Percentiles rank a stretch among this genome's conserved stretches.
These are phyloP conservation scores for Rhododendron williamsianum DNA, from an alignment of 148 eudicot genomes.

Conservation along the genomic window DNA sequence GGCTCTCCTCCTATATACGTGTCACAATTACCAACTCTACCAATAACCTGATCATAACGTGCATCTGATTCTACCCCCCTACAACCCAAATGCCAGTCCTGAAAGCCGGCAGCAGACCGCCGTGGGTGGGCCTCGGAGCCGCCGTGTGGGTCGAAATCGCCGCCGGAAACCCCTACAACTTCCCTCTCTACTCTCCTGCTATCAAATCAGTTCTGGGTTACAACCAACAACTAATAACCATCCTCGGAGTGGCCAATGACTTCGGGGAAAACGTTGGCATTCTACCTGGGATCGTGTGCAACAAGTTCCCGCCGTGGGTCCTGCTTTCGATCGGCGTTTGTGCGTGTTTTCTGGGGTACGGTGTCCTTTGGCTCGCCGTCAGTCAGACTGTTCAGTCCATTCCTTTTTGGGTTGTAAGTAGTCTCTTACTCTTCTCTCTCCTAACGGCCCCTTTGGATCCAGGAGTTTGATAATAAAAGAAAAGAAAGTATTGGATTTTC, in stretches of 20 bases:
- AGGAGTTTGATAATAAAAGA: background rate
- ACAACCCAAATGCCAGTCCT: conserved; percentile 24
- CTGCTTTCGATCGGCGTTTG: conserved; percentile 57
- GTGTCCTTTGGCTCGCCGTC: conserved; percentile 88
- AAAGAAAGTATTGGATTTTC: background rate
- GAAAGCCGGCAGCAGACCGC: conserved; percentile 81
- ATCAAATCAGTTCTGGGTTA: conserved; percentile 72
- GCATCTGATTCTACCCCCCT: background rate
- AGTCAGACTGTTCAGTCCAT: conserved; percentile 59
- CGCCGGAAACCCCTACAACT: conserved; percentile 67
- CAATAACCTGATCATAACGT: background rate
- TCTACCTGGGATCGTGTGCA: conserved; percentile 80
- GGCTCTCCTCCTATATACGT: background rate
- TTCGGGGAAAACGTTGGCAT: conserved; percentile 84
- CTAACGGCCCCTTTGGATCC: too few relatives aligned
- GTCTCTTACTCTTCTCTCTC: background rate
- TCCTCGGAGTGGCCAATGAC: conserved; percentile 90
- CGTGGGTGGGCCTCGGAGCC: conserved; percentile 93
- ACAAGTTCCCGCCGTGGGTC: conserved; percentile 84
- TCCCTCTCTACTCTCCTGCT: conserved; percentile 64
- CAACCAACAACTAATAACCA: conserved; percentile 72
- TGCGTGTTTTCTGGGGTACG: conserved; percentile 72
- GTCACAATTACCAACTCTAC: background rate
- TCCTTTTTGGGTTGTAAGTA: conserved; percentile 80
- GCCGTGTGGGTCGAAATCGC: conserved; percentile 95